phyloP scores from a whole-genome alignment of 208 protist genomes.

The Leishmania braziliensis region DNA sequence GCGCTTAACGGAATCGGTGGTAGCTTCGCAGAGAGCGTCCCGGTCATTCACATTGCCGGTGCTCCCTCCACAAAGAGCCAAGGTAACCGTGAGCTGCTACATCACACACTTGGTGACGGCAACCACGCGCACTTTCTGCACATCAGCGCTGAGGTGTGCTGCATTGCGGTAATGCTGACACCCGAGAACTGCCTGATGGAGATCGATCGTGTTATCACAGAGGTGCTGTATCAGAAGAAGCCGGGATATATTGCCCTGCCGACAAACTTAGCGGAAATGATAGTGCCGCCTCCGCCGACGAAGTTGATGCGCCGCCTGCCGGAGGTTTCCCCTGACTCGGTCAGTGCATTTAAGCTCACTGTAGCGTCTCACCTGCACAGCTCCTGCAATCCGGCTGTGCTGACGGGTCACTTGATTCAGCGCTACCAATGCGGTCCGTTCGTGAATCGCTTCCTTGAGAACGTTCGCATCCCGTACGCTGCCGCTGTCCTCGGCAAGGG shows the following conservation, averaged over 20 bases:
- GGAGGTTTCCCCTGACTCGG: slow-evolving; percentile 28
- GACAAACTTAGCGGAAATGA: slow-evolving; percentile 38
- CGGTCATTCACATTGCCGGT: slow-evolving; percentile 61
- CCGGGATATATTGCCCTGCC: slow-evolving; percentile 58
- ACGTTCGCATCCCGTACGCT: slow-evolving; percentile 49
- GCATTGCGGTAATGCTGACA: slow-evolving; percentile 41
- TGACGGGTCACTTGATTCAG: slow-evolving; percentile 48
- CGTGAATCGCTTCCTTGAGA: slow-evolving; percentile 17
- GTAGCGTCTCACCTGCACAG: slow-evolving; percentile 20
- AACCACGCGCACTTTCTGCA: slow-evolving; percentile 43
- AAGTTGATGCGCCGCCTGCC: slow-evolving; percentile 32
- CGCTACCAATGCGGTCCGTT: slow-evolving; percentile 26
- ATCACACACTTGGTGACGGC: slow-evolving; percentile 63
- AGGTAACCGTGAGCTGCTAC: slow-evolving; percentile 34
- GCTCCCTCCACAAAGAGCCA: slow-evolving; percentile 29
- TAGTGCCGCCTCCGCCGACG: slow-evolving; percentile 36
- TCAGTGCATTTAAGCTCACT: slow-evolving; percentile 36
- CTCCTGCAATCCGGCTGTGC: slow-evolving; percentile 34
- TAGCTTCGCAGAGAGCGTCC: slow-evolving; percentile 37
- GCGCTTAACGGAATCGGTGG: slow-evolving; percentile 51
- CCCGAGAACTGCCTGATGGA: slow-evolving; percentile 47
- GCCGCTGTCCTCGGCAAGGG: slow-evolving; percentile 46
- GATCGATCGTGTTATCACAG: slow-evolving; percentile 59
- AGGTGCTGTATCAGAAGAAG: slow-evolving; percentile 52
- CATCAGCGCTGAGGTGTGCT: slow-evolving; percentile 44